These are phyloP conservation scores for Metarhizium brunneum DNA, from an alignment of 2,329 filamentous ascomycete species.

Conservation along the genomic window DNA sequence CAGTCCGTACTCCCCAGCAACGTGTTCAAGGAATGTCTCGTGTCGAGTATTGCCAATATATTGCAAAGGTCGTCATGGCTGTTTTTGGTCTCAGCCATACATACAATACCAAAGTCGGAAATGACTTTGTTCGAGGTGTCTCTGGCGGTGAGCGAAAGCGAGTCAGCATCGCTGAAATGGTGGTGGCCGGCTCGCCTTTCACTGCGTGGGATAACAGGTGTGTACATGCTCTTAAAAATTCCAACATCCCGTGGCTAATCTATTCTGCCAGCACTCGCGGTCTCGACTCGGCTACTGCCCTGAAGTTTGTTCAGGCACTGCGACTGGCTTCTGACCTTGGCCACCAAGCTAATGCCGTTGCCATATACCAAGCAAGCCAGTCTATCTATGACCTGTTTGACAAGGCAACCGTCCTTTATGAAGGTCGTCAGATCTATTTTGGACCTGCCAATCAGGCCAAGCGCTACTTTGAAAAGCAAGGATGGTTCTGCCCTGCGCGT, in stretches of 20 bases:
- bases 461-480: conserved; percentile 57
- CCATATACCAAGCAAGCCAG: conserved; percentile 65
- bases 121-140: conserved; percentile 64
- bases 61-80: conserved; percentile 59
- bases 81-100: conserved; percentile 66
- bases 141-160: conserved; percentile 68
- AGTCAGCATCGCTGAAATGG: conserved; percentile 73
- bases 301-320: conserved; percentile 63
- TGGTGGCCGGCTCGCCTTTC: conserved; percentile 51
- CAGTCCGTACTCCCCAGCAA: conserved; percentile 57
- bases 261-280: conserved; percentile 45
- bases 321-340: conserved; percentile 56
- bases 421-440: conserved; percentile 71
- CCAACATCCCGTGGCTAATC: neutral
- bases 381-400: conserved; percentile 66
- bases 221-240: neutral
- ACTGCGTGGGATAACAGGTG: conserved; percentile 59
- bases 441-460: conserved; percentile 52
- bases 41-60: conserved; percentile 49
- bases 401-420: conserved; percentile 65
- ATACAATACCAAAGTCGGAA: conserved; percentile 63
- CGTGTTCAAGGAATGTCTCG: conserved; percentile 54
- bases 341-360: conserved; percentile 52
- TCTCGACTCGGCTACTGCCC: conserved; percentile 62
- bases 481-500: conserved; percentile 56